phyloP scores from a whole-genome alignment of 139 green algal genomes.

The Closterium sp. region DNA sequence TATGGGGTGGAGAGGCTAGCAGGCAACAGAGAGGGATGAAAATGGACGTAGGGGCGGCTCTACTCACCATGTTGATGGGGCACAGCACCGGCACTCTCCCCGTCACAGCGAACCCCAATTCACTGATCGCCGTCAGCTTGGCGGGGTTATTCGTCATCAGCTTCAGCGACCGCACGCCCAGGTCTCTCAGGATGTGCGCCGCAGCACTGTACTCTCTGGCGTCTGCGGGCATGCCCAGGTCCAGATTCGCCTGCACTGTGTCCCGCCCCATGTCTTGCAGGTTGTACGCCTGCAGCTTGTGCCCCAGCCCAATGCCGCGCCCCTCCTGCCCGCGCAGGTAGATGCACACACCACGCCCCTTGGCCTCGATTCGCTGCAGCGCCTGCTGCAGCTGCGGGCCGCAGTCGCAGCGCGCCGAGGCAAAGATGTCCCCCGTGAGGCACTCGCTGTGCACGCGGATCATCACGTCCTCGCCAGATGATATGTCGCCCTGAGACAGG shows the following conservation, averaged over 20 bases:
- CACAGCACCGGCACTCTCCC: slow-evolving; percentile 24
- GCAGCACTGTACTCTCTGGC: slow-evolving; percentile 55
- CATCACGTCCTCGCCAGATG: slow-evolving; percentile 53
- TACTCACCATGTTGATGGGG: slow-evolving; percentile 28
- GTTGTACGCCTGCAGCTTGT: slow-evolving; percentile 53
- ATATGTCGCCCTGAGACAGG: slow-evolving; percentile 39
- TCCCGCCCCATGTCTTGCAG: slow-evolving; percentile 46
- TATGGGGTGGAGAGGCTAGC: too few species aligned
- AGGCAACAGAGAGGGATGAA: too few species aligned
- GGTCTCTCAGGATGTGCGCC: slow-evolving; percentile 32
- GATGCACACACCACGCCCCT: slow-evolving; percentile 50
- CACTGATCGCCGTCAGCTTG: slow-evolving; percentile 52
- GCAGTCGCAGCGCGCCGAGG: slow-evolving; percentile 57
- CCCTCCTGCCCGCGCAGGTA: slow-evolving; percentile 59
- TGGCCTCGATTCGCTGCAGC: slow-evolving; percentile 44
- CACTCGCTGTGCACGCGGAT: slow-evolving; percentile 63
- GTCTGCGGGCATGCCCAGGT: slow-evolving; percentile 58
- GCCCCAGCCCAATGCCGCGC: slow-evolving; percentile 55
- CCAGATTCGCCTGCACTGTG: slow-evolving; percentile 61
- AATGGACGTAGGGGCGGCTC: too few species aligned
- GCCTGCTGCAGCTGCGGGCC: slow-evolving; percentile 50
- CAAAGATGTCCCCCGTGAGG: slow-evolving; percentile 64
- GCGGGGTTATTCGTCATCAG: slow-evolving; percentile 64
- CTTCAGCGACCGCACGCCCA: slow-evolving; percentile 52
- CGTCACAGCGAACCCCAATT: not conserved